Percentiles rank a stretch among this genome's conserved stretches.
These are phyloP conservation scores for Salix exigua DNA, from an alignment of 345 rosid species.

Conservation along the genomic window DNA sequence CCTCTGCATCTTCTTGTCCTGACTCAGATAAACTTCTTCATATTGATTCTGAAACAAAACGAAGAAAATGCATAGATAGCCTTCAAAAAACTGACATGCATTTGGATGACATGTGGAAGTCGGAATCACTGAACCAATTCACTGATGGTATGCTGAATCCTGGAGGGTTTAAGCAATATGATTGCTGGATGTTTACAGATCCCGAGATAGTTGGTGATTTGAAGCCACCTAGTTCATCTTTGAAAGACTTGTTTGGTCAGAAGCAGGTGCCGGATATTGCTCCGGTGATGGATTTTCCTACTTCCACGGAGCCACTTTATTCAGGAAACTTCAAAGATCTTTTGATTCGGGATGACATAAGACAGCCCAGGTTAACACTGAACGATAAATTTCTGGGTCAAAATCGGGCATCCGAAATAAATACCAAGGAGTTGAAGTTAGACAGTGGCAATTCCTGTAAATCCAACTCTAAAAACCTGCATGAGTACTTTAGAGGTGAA, in stretches of 20 bases:
- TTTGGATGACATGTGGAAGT: constrained; percentile 42
- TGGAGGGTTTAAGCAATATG: constrained; percentile 23
- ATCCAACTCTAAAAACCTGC: constrained; percentile 32
- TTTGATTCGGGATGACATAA: constrained; percentile 16
- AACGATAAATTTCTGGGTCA: constrained; percentile 29
- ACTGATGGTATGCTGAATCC: constrained; percentile 31
- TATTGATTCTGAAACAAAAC: constrained; percentile 43
- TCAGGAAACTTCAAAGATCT: constrained; percentile 21
- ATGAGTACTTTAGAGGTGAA: constrained; percentile 50
- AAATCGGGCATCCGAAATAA: constrained; percentile 30
- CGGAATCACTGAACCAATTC: constrained; percentile 33
- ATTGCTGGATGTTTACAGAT: constrained; percentile 42
- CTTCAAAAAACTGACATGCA: constrained; percentile 29
- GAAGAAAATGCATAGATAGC: constrained; percentile 21
- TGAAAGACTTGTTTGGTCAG: constrained; percentile 34
- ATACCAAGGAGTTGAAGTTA: constrained; percentile 15
- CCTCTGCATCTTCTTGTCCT: constrained; percentile 76
- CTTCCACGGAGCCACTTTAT: constrained; percentile 15
- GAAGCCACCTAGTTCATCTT: constrained; percentile 32
- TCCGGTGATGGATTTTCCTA: constrained; percentile 24
- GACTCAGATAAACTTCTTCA: constrained; percentile 51
- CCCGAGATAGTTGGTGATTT: constrained; percentile 31
- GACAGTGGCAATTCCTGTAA: constrained; percentile 29
- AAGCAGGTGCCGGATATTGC: constrained; percentile 32
- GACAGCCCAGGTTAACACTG: constrained; percentile 24